Evolutionary conservation across 306 rosid genomes (phyloP).

Genomic region (Crataegus laevigata): DNA sequence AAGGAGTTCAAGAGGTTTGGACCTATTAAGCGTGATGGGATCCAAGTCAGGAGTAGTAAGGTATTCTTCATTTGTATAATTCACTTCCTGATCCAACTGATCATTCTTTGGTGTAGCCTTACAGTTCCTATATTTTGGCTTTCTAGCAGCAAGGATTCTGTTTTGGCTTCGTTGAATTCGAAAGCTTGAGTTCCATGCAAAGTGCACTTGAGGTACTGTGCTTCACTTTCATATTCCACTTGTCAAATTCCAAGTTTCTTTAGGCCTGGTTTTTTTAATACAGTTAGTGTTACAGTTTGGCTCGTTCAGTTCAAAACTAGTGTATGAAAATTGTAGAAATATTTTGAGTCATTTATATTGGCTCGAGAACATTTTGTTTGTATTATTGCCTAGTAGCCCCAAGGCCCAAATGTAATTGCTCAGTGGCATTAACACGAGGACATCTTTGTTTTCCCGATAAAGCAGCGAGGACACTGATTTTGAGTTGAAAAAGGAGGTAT

Average conservation of each 20-base stretch:
- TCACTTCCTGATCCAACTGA: background rate
- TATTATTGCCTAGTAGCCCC: background rate
- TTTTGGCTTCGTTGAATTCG: slow-evolving; percentile 96
- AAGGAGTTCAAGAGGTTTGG: slow-evolving; percentile 84
- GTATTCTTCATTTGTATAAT: slow-evolving; percentile 16
- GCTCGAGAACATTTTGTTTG: background rate
- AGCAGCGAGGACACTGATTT: background rate
- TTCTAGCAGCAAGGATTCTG: slow-evolving; percentile 83
- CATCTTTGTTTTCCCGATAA: background rate
- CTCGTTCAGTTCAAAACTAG: background rate
- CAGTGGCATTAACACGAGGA: background rate
- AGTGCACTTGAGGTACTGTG: slow-evolving; percentile 76
- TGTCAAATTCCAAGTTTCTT: background rate
- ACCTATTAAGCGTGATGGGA: slow-evolving; percentile 79
- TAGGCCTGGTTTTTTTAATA: background rate
- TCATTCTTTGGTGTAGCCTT: slow-evolving; percentile 22
- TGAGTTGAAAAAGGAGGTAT: background rate
- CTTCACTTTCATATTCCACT: slow-evolving; percentile 4
- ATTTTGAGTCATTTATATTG: background rate
- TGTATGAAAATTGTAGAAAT: background rate
- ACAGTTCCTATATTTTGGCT: slow-evolving; percentile 24
- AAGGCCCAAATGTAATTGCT: background rate
- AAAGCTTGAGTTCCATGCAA: slow-evolving; percentile 61
- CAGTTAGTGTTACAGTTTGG: background rate
- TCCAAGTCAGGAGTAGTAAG: slow-evolving; percentile 96